A percentile compares a stretch with the other conserved stretches of the same genome.
Conservation (phyloP, 805 yeast genomes). For the Blastobotrys chiropterorum region DNA sequence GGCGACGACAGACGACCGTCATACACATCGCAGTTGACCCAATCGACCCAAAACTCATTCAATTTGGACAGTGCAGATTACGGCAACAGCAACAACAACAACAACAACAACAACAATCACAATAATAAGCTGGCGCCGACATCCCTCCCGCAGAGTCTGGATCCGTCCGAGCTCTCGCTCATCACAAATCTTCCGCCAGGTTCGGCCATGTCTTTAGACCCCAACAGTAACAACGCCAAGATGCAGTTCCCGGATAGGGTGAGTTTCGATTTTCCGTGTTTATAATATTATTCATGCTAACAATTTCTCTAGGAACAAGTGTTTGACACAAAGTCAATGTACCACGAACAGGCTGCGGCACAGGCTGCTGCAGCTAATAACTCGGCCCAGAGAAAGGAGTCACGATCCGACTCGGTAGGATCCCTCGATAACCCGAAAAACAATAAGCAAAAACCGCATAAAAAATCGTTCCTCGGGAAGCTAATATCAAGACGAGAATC, state of each 20-base stretch:
- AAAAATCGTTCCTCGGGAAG: conserved; percentile 16
- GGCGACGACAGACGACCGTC: conserved; percentile 11
- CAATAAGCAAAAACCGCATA: neutral
- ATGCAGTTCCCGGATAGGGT: neutral
- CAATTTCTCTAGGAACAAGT: conserved; percentile 14
- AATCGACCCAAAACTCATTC: conserved; percentile 6
- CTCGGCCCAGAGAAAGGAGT: conserved; percentile 2
- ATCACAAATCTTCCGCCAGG: conserved; percentile 4
- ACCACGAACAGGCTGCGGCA: conserved; percentile 8
- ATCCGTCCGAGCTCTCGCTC: conserved; percentile 14
- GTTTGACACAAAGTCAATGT: conserved; percentile 15
- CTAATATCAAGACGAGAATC: conserved; percentile 19
- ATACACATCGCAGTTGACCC: conserved; percentile 10
- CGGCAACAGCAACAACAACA: neutral
- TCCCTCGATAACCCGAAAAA: conserved; percentile 10
- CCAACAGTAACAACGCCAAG: neutral
- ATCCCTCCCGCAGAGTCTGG: conserved; percentile 8
- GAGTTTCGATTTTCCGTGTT: conserved; percentile 3
- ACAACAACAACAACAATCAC: neutral
- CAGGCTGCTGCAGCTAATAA: neutral
- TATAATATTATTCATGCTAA: neutral
- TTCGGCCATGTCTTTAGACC: conserved; percentile 1
- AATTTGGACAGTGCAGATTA: neutral
- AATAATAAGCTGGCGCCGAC: conserved; percentile 1
- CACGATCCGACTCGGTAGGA: conserved; percentile 16